A percentile compares a stretch with the other conserved stretches of the same genome.
Evolutionary conservation across 768 basidiomycete species (phyloP).

Genomic region (Phylloporus arenicola): DNA sequence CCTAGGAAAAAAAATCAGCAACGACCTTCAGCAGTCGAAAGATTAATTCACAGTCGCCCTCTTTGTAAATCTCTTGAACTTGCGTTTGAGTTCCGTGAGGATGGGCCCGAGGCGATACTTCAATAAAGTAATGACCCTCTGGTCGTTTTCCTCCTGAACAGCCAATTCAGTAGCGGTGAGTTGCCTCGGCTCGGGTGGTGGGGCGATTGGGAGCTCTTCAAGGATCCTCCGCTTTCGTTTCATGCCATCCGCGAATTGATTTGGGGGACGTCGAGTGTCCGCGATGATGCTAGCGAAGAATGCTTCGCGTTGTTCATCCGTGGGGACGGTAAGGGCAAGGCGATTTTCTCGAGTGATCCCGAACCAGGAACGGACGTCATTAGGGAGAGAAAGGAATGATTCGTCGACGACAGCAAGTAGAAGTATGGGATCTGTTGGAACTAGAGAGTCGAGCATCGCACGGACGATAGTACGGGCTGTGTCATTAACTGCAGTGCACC

Average conservation of each 20-base stretch:
- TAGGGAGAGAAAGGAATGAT: constrained; percentile 57
- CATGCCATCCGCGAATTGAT: constrained; percentile 84
- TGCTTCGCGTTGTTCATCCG: constrained; percentile 46
- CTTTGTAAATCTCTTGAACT: constrained; percentile 88
- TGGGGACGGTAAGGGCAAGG: constrained; percentile 55
- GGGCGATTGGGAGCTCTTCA: constrained; percentile 82
- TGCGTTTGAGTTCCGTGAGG: constrained; percentile 82
- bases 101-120: constrained; percentile 91
- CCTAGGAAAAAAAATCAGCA: constrained; percentile 39
- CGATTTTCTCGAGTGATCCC: constrained; percentile 72
- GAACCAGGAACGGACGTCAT: constrained; percentile 89
- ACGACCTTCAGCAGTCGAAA: not conserved
- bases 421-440: constrained; percentile 91
- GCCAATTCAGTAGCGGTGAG: constrained; percentile 80
- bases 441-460: constrained; percentile 85
- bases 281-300: constrained; percentile 77
- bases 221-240: constrained; percentile 78
- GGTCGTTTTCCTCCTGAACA: constrained; percentile 77
- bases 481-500: constrained; percentile 83
- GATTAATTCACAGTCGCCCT: constrained; percentile 55
- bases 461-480: constrained; percentile 79
- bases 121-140: constrained; percentile 69
- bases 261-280: constrained; percentile 72
- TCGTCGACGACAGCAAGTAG: constrained; percentile 88
- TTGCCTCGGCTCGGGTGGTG: constrained; percentile 80